A percentile compares a stretch with the other conserved stretches of the same genome.
Evolutionary conservation across 106 monocot genomes (phyloP).

Genomic region (Allium sativum): DNA sequence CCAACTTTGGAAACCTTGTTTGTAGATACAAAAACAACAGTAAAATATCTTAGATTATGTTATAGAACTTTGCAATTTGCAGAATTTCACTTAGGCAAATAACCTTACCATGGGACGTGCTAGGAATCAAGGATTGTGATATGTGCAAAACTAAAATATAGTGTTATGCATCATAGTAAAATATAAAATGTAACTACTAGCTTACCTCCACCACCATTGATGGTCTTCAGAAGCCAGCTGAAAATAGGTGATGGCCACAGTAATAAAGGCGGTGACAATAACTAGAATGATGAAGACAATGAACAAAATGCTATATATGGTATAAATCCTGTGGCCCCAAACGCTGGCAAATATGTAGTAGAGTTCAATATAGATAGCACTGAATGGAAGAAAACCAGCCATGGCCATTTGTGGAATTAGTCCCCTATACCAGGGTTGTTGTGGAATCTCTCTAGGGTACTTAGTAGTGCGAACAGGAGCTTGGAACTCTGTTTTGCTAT

Average conservation of each 20-base stretch:
- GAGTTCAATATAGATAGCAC: constrained; percentile 21
- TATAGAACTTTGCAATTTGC: no score
- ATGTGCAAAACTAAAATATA: no score
- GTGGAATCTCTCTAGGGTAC: constrained; percentile 20
- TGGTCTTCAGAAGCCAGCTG: constrained; percentile 57
- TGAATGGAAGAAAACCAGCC: constrained; percentile 24
- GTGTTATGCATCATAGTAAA: background rate
- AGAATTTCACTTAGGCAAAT: no score
- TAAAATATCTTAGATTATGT: no score
- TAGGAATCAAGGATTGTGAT: no score
- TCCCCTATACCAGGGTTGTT: constrained; percentile 15
- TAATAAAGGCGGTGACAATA: constrained; percentile 79
- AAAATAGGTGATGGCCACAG: constrained; percentile 68
- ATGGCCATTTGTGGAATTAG: constrained; percentile 22
- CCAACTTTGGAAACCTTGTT: no score
- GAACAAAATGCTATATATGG: constrained; percentile 16
- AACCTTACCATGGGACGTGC: no score
- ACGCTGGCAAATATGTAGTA: constrained; percentile 22
- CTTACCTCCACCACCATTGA: constrained; percentile 32
- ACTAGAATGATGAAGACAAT: constrained; percentile 23
- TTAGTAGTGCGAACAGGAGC: constrained; percentile 18
- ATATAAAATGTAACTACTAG: background rate
- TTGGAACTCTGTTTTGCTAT: constrained; percentile 20
- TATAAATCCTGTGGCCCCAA: constrained; percentile 21
- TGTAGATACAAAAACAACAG: no score